Evolutionary conservation across 2,329 filamentous ascomycete genomes (phyloP).

Genomic region (Trichoderma simmonsii): DNA sequence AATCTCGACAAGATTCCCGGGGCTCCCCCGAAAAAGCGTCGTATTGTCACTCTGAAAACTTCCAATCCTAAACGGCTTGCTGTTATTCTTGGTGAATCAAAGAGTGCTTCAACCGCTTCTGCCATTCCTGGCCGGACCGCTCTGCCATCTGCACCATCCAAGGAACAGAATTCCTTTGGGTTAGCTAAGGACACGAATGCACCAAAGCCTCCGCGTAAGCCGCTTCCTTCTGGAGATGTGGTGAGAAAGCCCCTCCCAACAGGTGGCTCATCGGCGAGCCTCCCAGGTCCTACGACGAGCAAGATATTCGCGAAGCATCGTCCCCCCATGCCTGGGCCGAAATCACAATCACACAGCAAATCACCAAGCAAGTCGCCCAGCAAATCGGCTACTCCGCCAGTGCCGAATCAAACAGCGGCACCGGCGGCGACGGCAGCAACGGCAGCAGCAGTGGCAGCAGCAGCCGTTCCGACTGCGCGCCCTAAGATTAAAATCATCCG

Average conservation of each 20-base stretch:
- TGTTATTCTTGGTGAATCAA: conserved; percentile 32
- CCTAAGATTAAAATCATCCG: conserved; percentile 40
- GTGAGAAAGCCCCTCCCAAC: conserved; percentile 35
- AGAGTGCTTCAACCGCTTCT: conserved; percentile 19
- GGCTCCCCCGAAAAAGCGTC: conserved; percentile 28
- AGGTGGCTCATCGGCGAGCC: conserved; percentile 26
- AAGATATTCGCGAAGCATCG: conserved; percentile 29
- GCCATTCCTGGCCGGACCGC: conserved; percentile 30
- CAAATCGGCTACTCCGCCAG: conserved; percentile 27
- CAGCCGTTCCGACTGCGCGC: conserved; percentile 25
- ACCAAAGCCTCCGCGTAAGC: conserved; percentile 37
- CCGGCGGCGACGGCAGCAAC: conserved; percentile 22
- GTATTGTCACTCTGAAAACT: conserved; percentile 39
- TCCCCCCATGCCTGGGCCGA: conserved; percentile 23
- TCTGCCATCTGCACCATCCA: conserved; percentile 31
- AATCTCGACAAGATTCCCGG: conserved; percentile 20
- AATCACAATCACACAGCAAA: conserved; percentile 18
- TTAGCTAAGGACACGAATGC: conserved; percentile 31
- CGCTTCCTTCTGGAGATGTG: conserved; percentile 20
- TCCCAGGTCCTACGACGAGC: conserved; percentile 25
- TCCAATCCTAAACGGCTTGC: conserved; percentile 35
- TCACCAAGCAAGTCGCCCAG: conserved; percentile 11
- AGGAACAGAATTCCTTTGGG: conserved; percentile 27
- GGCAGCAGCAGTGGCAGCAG: conserved; percentile 23
- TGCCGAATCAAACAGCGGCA: conserved; percentile 20